Conservation (phyloP, 305 asterid species). For the Solanum chacoense region DNA sequence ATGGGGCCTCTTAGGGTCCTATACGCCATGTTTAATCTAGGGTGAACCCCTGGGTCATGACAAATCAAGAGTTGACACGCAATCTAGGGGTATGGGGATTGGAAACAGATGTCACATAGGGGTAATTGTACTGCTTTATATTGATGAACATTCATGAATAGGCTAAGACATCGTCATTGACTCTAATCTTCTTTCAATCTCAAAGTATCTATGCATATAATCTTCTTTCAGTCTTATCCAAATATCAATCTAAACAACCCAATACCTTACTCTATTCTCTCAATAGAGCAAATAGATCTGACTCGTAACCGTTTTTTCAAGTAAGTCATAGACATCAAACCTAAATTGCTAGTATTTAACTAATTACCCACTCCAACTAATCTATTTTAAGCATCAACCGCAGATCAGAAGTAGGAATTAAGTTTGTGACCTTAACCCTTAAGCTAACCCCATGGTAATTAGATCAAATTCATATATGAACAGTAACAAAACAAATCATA, state of each 20-base stretch:
- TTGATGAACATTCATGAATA: neutral
- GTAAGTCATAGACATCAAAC: neutral
- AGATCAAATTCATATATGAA: too few relatives aligned
- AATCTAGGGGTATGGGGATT: neutral
- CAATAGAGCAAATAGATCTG: too few relatives aligned
- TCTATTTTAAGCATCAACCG: neutral
- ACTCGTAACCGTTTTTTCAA: neutral
- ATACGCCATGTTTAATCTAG: neutral
- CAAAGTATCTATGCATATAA: neutral
- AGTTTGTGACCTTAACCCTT: neutral
- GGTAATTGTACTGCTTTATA: neutral
- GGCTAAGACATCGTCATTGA: neutral
- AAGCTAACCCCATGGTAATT: neutral
- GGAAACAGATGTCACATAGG: neutral
- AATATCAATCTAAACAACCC: neutral
- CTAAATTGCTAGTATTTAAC: too few relatives aligned
- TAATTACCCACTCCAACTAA: neutral
- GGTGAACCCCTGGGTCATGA: neutral
- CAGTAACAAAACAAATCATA: neutral
- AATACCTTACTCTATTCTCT: neutral
- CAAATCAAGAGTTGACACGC: neutral
- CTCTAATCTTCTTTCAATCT: neutral
- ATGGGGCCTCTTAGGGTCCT: neutral
- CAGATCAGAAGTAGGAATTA: neutral
- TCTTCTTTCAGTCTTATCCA: neutral